These are phyloP conservation scores for Phytophthora syringae DNA, from an alignment of 352 stramenopile genomes.

Conservation along the genomic window DNA sequence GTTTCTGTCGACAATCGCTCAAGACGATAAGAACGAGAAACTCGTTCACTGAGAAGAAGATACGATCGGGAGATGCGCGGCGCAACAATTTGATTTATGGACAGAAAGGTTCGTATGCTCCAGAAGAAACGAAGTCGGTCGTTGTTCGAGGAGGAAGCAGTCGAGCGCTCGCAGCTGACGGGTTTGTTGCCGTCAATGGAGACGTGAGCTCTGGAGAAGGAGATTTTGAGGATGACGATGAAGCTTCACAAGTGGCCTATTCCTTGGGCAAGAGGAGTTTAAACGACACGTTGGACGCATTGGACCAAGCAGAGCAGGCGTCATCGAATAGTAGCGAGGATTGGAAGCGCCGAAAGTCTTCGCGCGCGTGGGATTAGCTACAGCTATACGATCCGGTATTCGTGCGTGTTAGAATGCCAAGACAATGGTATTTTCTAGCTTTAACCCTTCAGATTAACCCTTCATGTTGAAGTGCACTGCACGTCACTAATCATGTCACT, in stretches of 20 bases:
- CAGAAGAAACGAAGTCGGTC: conserved; percentile 54
- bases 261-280: conserved; percentile 21
- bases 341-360: conserved; percentile 21
- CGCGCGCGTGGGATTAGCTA: conserved; percentile 24
- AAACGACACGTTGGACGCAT: conserved; percentile 43
- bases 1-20: conserved; percentile 32
- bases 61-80: conserved; percentile 44
- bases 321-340: neutral
- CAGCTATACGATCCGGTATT: neutral
- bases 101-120: conserved; percentile 52
- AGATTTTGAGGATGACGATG: conserved; percentile 19
- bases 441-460: neutral
- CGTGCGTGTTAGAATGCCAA: too few relatives aligned
- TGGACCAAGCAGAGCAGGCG: conserved; percentile 51
- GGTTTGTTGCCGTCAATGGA: conserved; percentile 68
- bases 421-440: too few relatives aligned
- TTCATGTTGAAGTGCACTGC: neutral
- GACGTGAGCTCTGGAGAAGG: conserved; percentile 44
- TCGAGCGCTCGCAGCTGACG: conserved; percentile 43
- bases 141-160: conserved; percentile 41
- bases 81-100: conserved; percentile 53
- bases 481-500: conserved; percentile 25
- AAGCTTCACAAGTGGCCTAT: conserved; percentile 11
- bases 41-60: conserved; percentile 30
- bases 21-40: conserved; percentile 19